phyloP scores from a whole-genome alignment of 139 green algal species.

The Coelastrella sp. region DNA sequence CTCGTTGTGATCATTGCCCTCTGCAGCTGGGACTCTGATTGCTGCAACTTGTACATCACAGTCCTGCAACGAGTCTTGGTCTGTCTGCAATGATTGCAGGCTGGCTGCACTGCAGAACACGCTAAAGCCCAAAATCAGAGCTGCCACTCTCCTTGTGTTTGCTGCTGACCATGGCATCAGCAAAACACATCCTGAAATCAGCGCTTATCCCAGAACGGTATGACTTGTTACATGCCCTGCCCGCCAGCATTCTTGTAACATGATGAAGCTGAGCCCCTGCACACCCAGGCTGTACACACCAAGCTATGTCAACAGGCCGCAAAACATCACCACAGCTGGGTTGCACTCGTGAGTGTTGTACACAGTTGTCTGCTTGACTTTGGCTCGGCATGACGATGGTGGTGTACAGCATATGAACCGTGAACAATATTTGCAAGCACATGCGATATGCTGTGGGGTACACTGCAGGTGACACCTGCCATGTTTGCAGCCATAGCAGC shows the following conservation, averaged over 20 bases:
- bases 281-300: too few species aligned
- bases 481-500: slow-evolving; percentile 51
- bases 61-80: not conserved
- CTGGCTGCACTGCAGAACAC: slow-evolving; percentile 53
- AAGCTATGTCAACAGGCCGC: too few species aligned
- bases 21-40: too few species aligned
- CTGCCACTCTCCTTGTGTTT: slow-evolving; percentile 56
- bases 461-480: slow-evolving; percentile 43
- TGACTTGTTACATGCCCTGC: not conserved
- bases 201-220: slow-evolving; percentile 51
- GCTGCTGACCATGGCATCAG: slow-evolving; percentile 65
- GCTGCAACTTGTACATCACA: not conserved
- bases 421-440: too few species aligned
- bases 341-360: too few species aligned
- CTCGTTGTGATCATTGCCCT: too few species aligned
- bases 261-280: not conserved
- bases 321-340: too few species aligned
- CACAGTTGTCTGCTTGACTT: too few species aligned
- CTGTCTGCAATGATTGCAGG: slow-evolving; percentile 2
- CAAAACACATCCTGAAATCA: slow-evolving; percentile 40
- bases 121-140: slow-evolving; percentile 31
- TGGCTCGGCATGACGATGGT: too few species aligned
- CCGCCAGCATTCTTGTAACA: not conserved
- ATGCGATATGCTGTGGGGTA: too few species aligned
- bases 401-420: too few species aligned